Percentiles rank a stretch among this genome's conserved stretches.
phyloP scores from a whole-genome alignment of 176 grass and related monocot species.

The Raddia guianensis region DNA sequence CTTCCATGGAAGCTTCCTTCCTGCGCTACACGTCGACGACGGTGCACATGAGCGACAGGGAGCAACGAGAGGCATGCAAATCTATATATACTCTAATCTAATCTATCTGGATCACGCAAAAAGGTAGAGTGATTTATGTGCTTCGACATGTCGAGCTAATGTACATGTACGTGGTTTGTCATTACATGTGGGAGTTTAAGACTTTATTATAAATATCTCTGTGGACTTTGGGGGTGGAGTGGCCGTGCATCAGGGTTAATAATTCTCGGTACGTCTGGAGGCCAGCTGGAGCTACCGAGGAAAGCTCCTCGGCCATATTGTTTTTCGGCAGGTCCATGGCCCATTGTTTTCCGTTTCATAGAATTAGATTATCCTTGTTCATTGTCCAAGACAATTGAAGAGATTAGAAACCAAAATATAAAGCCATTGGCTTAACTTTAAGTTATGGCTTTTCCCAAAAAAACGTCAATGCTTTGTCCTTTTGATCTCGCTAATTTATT shows the following conservation, averaged over 20 bases:
- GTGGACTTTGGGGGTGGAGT: neutral
- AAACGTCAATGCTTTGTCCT: too few relatives aligned
- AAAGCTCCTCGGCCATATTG: neutral
- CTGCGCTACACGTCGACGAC: neutral
- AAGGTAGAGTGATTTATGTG: slow-evolving; percentile 4
- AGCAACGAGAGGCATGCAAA: slow-evolving; percentile 10
- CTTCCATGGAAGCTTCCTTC: slow-evolving; percentile 39
- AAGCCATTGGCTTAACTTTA: too few relatives aligned
- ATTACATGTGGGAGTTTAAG: neutral
- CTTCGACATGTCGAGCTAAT: slow-evolving; percentile 6
- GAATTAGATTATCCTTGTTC: too few relatives aligned
- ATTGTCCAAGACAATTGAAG: too few relatives aligned
- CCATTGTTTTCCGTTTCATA: too few relatives aligned
- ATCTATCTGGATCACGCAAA: slow-evolving; percentile 14
- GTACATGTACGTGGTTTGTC: neutral
- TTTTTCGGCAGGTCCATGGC: neutral
- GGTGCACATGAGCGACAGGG: slow-evolving; percentile 46
- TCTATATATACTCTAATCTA: slow-evolving; percentile 2
- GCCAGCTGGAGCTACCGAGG: too few relatives aligned
- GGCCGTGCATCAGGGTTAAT: neutral
- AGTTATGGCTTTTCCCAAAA: too few relatives aligned
- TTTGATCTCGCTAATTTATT: too few relatives aligned
- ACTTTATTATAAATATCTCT: neutral
- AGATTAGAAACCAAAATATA: too few relatives aligned
- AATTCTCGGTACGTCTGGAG: too few relatives aligned